A percentile compares a stretch with the other conserved stretches of the same genome.
phyloP scores from a whole-genome alignment of 108 stramenopile species.

The Stephanodiscus minutulus region DNA sequence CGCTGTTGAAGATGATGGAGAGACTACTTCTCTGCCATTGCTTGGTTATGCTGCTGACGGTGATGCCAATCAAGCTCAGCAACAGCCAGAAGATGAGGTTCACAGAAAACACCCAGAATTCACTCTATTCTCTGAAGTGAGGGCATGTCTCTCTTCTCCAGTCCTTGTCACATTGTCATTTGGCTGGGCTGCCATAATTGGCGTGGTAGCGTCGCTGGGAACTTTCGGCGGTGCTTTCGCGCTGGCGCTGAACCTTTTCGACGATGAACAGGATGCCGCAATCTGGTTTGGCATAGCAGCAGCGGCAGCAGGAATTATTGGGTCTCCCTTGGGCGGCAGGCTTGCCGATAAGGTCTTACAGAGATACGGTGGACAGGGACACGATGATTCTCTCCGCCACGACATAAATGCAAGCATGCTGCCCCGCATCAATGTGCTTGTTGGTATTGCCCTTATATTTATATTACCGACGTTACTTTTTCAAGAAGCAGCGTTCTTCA shows the following conservation, averaged over 20 bases:
- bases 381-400: constrained; percentile 37
- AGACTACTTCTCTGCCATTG: neutral
- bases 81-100: neutral
- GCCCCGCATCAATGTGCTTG: constrained; percentile 39
- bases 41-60: constrained; percentile 1
- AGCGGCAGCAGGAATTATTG: constrained; percentile 38
- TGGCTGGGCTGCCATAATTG: constrained; percentile 45
- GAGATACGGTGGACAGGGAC: constrained; percentile 27
- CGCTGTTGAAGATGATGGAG: neutral
- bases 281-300: constrained; percentile 47
- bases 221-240: constrained; percentile 49
- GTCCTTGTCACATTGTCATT: constrained; percentile 43
- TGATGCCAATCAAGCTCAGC: neutral
- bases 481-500: constrained; percentile 43
- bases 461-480: constrained; percentile 45
- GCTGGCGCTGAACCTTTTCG: constrained; percentile 43
- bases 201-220: constrained; percentile 41
- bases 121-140: constrained; percentile 49
- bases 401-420: constrained; percentile 40
- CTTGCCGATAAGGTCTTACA: constrained; percentile 34
- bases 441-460: constrained; percentile 26
- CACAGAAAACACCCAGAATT: constrained; percentile 22
- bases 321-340: constrained; percentile 40
- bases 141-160: constrained; percentile 41
- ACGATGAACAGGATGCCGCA: constrained; percentile 44